These are phyloP conservation scores for Anethum foeniculum DNA, from an alignment of 140 eudicot genomes.

Conservation along the genomic window DNA sequence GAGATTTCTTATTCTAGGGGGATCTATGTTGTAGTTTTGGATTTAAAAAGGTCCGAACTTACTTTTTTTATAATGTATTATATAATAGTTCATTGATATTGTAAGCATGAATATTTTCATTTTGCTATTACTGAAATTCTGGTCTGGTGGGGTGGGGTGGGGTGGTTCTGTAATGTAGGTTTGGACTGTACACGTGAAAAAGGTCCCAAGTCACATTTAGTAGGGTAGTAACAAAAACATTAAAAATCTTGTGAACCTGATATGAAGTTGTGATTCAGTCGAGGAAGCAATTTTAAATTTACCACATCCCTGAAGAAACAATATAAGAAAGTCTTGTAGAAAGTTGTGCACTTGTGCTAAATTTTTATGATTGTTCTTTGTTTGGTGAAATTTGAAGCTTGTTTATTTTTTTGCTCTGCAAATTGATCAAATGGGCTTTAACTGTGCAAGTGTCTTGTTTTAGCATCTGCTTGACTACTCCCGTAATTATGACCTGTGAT, in stretches of 20 bases:
- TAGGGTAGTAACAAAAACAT: neutral
- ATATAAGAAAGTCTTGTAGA: neutral
- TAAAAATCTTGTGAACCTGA: neutral
- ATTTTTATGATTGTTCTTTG: neutral
- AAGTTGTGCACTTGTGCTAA: neutral
- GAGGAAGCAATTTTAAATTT: neutral
- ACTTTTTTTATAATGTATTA: neutral
- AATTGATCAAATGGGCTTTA: neutral
- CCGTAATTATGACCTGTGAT: neutral
- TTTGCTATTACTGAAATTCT: neutral
- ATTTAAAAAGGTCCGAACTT: neutral
- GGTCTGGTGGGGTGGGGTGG: neutral
- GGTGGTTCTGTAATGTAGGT: neutral
- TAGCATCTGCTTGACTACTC: neutral
- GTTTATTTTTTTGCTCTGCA: neutral
- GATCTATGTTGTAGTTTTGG: neutral
- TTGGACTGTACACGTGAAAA: neutral
- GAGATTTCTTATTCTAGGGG: no score
- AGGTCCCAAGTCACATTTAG: neutral
- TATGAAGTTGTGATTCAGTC: neutral
- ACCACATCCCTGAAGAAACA: neutral
- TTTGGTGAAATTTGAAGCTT: neutral
- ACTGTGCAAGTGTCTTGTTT: neutral
- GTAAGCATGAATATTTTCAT: neutral
- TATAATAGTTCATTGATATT: neutral